Base-by-base conservation (phyloP, 2,329 filamentous ascomycete genomes). In the Truncatella angustata region DNA sequence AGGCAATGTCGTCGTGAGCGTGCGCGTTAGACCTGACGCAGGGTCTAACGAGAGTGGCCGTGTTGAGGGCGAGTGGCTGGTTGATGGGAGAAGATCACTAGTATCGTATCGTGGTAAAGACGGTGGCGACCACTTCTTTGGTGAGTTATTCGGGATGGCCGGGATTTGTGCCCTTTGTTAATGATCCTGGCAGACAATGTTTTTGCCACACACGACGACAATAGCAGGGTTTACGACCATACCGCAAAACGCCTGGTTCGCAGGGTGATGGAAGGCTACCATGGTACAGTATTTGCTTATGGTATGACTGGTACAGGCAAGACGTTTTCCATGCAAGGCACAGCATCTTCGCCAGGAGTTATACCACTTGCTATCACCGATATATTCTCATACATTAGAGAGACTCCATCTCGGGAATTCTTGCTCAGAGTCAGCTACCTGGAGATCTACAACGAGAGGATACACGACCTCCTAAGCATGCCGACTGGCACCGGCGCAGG, bases 171-270 rank as follows among this genome's bases (percentile, higher is more conserved):
- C n/a, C n/a, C n/a, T n/a, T n/a, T n/a, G n/a, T n/a, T n/a, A n/a
- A n/a, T n/a, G n/a, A n/a, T n/a, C n/a, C n/a, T n/a, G n/a, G n/a
- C 63, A 96, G 94, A 99, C 75, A 97, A 97, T 73, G 94, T 97
- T 56, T 99, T 99, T 71, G 85, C 90, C 47, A 89, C 91, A 16
- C 85, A 95, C 66, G 93, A 99, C 67, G 90, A 97, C 68, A 99
- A 99, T 67, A 85, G 90, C 49, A 87, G 88, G 66, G 94, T 99
- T 9, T 99, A 99, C 68, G 94, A 99, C 71, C 86, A 93, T 57
- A 90, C 85, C 42, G 94, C 94, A 39, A 97, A 97, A 73, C 88
- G 94, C 56, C 78, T 99, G 48, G 94, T 99, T 43, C 88, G 94
- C 60, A 82, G 94, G 63, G 94, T 99, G 46, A 99, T 99, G 94